Conservation (phyloP, 352 stramenopile species). For the Phytophthora boehmeriae region DNA sequence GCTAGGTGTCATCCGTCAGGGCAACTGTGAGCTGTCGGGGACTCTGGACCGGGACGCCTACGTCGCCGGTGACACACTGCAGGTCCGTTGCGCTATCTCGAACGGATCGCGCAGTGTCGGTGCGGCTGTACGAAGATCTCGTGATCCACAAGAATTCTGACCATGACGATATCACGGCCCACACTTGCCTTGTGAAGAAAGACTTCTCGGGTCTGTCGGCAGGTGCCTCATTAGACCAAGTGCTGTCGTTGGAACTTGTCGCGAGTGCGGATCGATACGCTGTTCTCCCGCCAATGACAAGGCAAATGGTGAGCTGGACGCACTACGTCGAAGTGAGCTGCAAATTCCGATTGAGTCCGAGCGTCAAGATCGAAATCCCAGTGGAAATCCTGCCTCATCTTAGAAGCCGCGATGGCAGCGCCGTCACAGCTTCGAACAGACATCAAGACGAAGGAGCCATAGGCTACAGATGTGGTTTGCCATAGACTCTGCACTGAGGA, state of each 20-base stretch:
- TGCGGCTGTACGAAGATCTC: constrained; percentile 23
- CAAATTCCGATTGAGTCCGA: constrained; percentile 32
- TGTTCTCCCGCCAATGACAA: constrained; percentile 18
- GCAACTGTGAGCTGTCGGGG: constrained; percentile 28
- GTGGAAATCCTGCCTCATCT: constrained; percentile 23
- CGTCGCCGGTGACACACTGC: constrained; percentile 26
- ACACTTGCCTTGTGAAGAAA: constrained; percentile 23
- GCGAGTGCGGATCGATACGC: constrained; percentile 18
- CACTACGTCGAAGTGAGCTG: constrained; percentile 30
- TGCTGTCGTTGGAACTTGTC: constrained; percentile 25
- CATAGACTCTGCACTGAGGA: too few relatives aligned
- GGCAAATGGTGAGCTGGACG: constrained; percentile 14
- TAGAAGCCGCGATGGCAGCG: constrained; percentile 5
- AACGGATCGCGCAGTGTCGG: constrained; percentile 28
- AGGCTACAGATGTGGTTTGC: neutral
- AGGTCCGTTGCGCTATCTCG: constrained; percentile 23
- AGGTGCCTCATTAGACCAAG: constrained; percentile 20
- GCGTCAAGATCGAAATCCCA: constrained; percentile 31
- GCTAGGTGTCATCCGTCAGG: constrained; percentile 26
- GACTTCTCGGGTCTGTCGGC: constrained; percentile 21
- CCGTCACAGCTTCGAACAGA: constrained; percentile 8
- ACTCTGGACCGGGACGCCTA: constrained; percentile 29
- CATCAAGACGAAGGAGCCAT: constrained; percentile 15
- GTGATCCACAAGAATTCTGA: constrained; percentile 15
- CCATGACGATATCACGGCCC: constrained; percentile 20